Base-by-base conservation (phyloP, 169 alveolate genomes). In the Eimeria sp. region DNA sequence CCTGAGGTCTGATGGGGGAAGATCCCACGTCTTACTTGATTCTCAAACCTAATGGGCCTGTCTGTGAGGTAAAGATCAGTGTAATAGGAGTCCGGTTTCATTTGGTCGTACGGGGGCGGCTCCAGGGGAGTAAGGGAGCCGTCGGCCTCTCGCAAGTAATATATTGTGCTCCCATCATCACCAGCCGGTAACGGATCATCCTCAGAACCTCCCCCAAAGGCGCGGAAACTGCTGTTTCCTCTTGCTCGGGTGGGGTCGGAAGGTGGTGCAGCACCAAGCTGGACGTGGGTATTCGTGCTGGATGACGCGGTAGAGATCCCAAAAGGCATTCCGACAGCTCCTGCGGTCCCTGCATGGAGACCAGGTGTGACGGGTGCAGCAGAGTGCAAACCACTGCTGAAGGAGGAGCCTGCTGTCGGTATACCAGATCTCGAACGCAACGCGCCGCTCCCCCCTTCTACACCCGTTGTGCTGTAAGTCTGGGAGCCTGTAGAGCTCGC, bases 61-160 rank as follows among this genome's bases (percentile, higher is more conserved):
- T 86, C 92, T 11, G 92, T 61, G 30, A 86, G 78, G 67, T 86
- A 86, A 22, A 86, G 92, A 20, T 86, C 92, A 43, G 92, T 86
- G 92, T 86, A 86, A 80, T 86, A 86, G 5, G 92, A 86, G 78
- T 86, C 92, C 9, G 92, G 92, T 47, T 86, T 86, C 92, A 86
- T 86, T 51, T 86, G 92, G 18, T 86, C 92, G 63, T 86, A 86
- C 3, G 92, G 92, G 22, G 92, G 92, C 11, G 92, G 92, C 61
- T 86, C 92, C 14, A 86, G 67, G 10, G 92, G 92, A 7, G 92
- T 86, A 11, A 86, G 80, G 2, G 92, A 86, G 49, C 92, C 92
- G n/a, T 86, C 92, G 13, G 92, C 92, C 92, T 86, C 92, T 34
- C 92, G 30, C 49, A 86, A 54, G 27, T 86, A 86, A 61, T 86